These are phyloP conservation scores for Fusarium sp. DNA, from an alignment of 2,329 filamentous ascomycete species.

Conservation along the genomic window DNA sequence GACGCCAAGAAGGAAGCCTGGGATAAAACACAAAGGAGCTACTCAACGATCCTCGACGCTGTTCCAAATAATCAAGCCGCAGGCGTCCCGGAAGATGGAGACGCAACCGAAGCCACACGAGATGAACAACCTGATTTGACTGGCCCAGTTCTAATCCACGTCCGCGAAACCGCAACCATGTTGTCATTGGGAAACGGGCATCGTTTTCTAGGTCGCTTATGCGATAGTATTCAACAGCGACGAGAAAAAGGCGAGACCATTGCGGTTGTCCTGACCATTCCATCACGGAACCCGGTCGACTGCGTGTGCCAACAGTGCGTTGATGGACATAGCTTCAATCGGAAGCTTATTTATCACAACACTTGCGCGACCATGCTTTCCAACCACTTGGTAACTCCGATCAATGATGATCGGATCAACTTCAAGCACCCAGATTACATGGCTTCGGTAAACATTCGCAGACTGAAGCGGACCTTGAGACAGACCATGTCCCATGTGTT, in stretches of 20 bases:
- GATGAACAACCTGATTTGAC: neutral
- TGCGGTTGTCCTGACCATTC: neutral
- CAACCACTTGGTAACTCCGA: neutral
- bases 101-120: neutral
- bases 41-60: neutral
- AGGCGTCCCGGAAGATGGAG: neutral
- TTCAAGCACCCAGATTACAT: neutral
- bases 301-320: neutral
- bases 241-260: neutral
- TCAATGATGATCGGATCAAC: neutral
- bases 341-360: neutral
- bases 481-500: neutral
- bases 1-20: neutral
- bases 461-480: neutral
- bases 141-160: neutral
- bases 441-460: neutral
- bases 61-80: neutral
- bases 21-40: neutral
- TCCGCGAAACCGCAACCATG: neutral
- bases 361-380: neutral
- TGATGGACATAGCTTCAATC: neutral
- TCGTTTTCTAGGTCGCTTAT: neutral
- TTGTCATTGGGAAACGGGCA: neutral
- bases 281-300: neutral
- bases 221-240: neutral